Base-by-base conservation (phyloP, 2,329 filamentous ascomycete genomes). In the Cryphonectria naterciae region DNA sequence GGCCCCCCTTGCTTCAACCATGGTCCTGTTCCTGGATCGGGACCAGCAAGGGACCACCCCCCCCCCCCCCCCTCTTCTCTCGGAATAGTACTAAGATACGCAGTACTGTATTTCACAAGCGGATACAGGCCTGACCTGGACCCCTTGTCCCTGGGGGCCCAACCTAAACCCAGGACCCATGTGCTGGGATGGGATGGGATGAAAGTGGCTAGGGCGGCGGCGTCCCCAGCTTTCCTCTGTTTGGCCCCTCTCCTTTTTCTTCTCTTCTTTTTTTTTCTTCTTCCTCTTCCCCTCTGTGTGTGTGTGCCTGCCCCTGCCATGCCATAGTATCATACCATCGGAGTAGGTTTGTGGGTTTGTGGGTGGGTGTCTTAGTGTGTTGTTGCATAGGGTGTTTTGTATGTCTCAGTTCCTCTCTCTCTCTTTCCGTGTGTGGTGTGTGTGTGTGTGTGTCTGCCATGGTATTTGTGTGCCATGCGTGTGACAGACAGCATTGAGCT, bases 1-100 rank as follows among this genome's bases (percentile, higher is more conserved):
- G 39, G 35, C 28, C 2, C 39, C 65, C 35, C 66, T 52, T 37
- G 58, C 28, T 28, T 22, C 15, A 49, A 60, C 35, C 35, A 49
- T 63, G 67, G 67, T 37, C 54, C 41, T 43, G 67, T 68, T 68
- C 67, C 67, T 68, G 67, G 58, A 68, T 68, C 60, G 35, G 15
- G 60, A 4, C 35, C 60, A 62, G 60, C 60, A 39, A 62, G 25
- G 25, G 15, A 39, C 37, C 11, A 39, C 52, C 49, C 7, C n/a
- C 6, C 3, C 8, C 13, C 13, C 52, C 49, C 10, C 25, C 35
- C 61, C 17, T 4, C 61, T 13, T 25, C 22, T 58, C 22, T 17
- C 25, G 25, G 25, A 46, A 39, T 10, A 32, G 41, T 64, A 46
- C 61, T 22, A 32, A 17, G 19, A 8, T 61, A 19, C 22, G 60